Base-by-base conservation (phyloP, 192 early-diverging fungal genomes). In the Mortierella alpina region DNA sequence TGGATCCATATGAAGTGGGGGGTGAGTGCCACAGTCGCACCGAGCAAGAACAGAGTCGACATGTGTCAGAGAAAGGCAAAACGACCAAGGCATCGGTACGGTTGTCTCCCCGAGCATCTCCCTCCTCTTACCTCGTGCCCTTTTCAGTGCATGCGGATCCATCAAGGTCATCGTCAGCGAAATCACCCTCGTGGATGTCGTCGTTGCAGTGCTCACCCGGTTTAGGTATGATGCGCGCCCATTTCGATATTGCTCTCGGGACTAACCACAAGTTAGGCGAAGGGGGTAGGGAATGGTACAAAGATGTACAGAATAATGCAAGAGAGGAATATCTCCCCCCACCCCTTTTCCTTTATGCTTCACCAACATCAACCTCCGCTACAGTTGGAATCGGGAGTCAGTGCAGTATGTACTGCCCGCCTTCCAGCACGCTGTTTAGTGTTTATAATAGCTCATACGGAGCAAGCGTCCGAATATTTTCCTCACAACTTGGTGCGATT, bases 1-100 rank as follows among this genome's bases (percentile, higher is more conserved):
- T 80, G 11, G 47, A 80, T 14, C 46, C 63, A 71, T 31, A 59
- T 64, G 8, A 46, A 59, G 18, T 42, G 2, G 46, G 14, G 23
- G 31, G 22, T 46, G 12, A 31, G 40, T 17, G n/a, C 57, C 22
- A 51, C 49, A 1, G 9, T 47, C 7, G 41, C 20, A 22, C 11
- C 3, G 31, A 41, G 9, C 59, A 45, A n/a, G 50, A 63, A 55
- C 53, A 17, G 41, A 45, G 15, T 61, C 59, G 22, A 8, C 41
- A 15, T 31, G 31, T 31, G 31, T 31, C 31, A 31, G 3, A 31
- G 31, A 31, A 31, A 31, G 31, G 31, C 31, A 31, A 31, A 31
- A 31, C 54, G 8, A 22, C 54, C 54, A 15, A n/a, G 54, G 17
- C 54, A 18, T 55, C n/a, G 18, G 54, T 8, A 8, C 23, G 8